Conservation (phyloP, 495 filamentous ascomycete species). For the Penicillium roqueforti region DNA sequence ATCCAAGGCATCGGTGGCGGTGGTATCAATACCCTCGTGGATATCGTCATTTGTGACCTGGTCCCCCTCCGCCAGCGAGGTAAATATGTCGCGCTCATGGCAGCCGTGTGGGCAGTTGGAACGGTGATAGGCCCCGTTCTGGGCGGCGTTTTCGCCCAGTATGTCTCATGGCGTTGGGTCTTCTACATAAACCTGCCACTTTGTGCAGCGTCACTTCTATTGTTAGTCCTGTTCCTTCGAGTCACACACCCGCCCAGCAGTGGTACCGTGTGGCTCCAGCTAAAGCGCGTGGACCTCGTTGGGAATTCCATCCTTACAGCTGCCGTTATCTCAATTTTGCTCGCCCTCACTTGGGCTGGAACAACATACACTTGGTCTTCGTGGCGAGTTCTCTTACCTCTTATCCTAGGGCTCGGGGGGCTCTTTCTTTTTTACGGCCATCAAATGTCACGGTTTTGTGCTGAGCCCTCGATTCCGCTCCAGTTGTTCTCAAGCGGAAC, state of each 20-base stretch:
- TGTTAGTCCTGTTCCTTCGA: conserved; percentile 46
- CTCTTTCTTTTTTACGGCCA: conserved; percentile 11
- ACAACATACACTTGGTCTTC: conserved; percentile 46
- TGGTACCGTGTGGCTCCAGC: not conserved
- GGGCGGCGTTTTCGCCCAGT: conserved; percentile 25
- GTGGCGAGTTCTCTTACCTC: conserved; percentile 45
- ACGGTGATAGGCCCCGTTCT: conserved; percentile 31
- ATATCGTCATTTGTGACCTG: conserved; percentile 34
- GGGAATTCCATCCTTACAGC: conserved; percentile 49
- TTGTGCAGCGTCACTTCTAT: conserved; percentile 43
- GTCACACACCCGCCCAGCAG: conserved; percentile 11
- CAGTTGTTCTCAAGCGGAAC: conserved; percentile 11
- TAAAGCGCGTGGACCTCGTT: conserved; percentile 47
- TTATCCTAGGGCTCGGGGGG: conserved; percentile 17
- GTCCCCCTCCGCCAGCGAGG: conserved; percentile 33
- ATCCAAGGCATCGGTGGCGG: conserved; percentile 32
- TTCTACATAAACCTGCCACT: conserved; percentile 63
- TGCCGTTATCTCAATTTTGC: conserved; percentile 42
- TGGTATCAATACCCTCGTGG: conserved; percentile 26
- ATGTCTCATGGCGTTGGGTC: conserved; percentile 52
- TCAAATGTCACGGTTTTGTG: conserved; percentile 1
- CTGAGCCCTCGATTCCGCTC: not conserved
- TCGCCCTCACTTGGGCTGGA: conserved; percentile 54
- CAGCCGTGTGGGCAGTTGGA: conserved; percentile 20
- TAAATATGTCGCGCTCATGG: conserved; percentile 23